A percentile compares a stretch with the other conserved stretches of the same genome.
phyloP scores from a whole-genome alignment of 1,284 basidiomycete genomes.

The Cryptococcus sp. region DNA sequence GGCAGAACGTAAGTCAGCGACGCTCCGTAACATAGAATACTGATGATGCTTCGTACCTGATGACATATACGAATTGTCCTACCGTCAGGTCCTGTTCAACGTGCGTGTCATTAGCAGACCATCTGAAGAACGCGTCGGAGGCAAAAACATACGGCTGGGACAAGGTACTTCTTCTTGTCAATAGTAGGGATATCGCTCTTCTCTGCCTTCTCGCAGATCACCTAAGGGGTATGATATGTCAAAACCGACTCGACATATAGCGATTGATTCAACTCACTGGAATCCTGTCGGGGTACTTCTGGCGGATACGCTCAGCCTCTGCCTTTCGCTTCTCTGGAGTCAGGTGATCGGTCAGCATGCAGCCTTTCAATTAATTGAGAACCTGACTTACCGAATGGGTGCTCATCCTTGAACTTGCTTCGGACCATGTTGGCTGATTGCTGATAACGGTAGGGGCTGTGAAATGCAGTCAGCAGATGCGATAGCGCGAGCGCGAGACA shows the following conservation, averaged over 20 bases:
- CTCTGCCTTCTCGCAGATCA: slow-evolving; percentile 99
- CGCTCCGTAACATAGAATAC: neutral
- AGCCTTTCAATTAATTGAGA: neutral
- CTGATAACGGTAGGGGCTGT: neutral
- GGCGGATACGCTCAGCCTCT: slow-evolving; percentile 86
- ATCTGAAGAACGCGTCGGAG: no score
- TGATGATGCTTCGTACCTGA: slow-evolving; percentile 56
- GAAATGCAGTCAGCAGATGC: neutral
- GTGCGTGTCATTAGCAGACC: slow-evolving; percentile 6
- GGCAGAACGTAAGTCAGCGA: neutral
- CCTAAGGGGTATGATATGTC: slow-evolving; percentile 58
- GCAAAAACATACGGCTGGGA: slow-evolving; percentile 72
- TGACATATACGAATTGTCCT: slow-evolving; percentile 99
- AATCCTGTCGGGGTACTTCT: slow-evolving; percentile 98
- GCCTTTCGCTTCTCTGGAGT: slow-evolving; percentile 86
- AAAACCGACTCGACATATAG: neutral
- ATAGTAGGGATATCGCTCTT: slow-evolving; percentile 98
- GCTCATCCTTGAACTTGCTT: slow-evolving; percentile 99
- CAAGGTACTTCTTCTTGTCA: slow-evolving; percentile 99
- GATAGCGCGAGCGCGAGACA: neutral
- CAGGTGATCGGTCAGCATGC: neutral
- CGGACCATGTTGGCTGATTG: slow-evolving; percentile 64
- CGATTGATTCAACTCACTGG: slow-evolving; percentile 65
- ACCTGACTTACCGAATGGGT: slow-evolving; percentile 83
- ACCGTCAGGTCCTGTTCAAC: slow-evolving; percentile 85